phyloP scores from a whole-genome alignment of 768 basidiomycete genomes.

The Boletus sp. region DNA sequence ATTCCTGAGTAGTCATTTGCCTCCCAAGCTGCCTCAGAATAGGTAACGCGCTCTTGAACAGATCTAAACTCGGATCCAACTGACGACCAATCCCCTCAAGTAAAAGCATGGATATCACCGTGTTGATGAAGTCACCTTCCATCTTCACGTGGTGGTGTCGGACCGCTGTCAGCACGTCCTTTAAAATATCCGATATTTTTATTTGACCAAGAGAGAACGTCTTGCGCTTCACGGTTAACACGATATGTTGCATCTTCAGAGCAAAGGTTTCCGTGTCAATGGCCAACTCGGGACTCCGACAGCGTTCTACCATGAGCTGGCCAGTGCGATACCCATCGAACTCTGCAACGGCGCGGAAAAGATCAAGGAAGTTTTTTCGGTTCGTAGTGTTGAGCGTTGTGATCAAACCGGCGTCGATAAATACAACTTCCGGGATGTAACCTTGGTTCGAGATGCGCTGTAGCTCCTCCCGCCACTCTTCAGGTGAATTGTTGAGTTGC shows the following conservation, averaged over 20 bases:
- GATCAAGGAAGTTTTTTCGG: slow-evolving; percentile 90
- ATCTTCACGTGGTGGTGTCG: slow-evolving; percentile 94
- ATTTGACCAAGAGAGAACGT: slow-evolving; percentile 98
- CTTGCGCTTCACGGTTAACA: slow-evolving; percentile 90
- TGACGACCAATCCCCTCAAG: slow-evolving; percentile 96
- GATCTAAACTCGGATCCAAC: slow-evolving; percentile 86
- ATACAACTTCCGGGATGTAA: slow-evolving; percentile 91
- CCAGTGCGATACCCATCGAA: slow-evolving; percentile 97
- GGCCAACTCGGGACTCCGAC: slow-evolving; percentile 85
- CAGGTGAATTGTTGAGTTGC: slow-evolving; percentile 52
- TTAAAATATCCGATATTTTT: slow-evolving; percentile 91
- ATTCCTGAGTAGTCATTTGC: slow-evolving; percentile 82
- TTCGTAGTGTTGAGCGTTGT: slow-evolving; percentile 83
- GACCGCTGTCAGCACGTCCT: slow-evolving; percentile 83
- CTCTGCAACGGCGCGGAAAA: slow-evolving; percentile 93
- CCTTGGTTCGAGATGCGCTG: slow-evolving; percentile 59
- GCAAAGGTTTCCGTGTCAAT: slow-evolving; percentile 94
- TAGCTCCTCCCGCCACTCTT: slow-evolving; percentile 72
- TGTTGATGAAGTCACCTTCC: slow-evolving; percentile 99
- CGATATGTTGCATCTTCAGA: slow-evolving; percentile 95
- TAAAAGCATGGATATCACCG: slow-evolving; percentile 89
- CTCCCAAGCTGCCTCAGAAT: slow-evolving; percentile 89
- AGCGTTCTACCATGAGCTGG: slow-evolving; percentile 94
- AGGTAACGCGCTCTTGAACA: slow-evolving; percentile 94
- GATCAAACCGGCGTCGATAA: slow-evolving; percentile 95